Conservation (phyloP, 805 yeast genomes). For the Komagataella mondaviorum region DNA sequence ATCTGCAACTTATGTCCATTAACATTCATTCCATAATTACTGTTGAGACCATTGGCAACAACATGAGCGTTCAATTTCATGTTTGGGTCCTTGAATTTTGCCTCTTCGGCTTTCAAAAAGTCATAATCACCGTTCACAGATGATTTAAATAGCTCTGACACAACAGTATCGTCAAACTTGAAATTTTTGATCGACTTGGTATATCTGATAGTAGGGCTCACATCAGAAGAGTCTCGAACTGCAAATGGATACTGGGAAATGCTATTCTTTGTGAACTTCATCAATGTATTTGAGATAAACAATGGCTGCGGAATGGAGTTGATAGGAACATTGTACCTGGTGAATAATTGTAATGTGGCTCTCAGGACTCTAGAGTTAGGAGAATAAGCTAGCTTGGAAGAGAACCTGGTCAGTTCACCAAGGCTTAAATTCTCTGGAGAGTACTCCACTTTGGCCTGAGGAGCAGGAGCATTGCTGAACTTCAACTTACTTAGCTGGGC, state of each 20-base stretch:
- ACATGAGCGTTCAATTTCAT: conserved; percentile 4
- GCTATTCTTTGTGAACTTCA: background rate
- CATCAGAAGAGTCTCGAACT: background rate
- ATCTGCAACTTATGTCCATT: background rate
- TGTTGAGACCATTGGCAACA: conserved; percentile 5
- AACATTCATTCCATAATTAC: conserved; percentile 2
- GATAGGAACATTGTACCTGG: background rate
- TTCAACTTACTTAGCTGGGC: background rate
- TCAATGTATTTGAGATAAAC: background rate
- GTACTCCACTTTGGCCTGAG: background rate
- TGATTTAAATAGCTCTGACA: conserved; percentile 2
- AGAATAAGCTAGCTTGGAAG: conserved; percentile 1
- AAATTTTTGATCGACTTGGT: conserved; percentile 1
- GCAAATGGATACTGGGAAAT: background rate
- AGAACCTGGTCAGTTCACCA: background rate
- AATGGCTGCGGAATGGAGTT: background rate
- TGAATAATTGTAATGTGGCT: conserved; percentile 1
- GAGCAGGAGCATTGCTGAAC: background rate
- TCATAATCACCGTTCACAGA: conserved; percentile 5
- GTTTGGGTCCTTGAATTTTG: conserved; percentile 3
- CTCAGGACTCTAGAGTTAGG: conserved; percentile 1
- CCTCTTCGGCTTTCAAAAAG: conserved; percentile 2
- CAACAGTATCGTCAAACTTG: conserved; percentile 3
- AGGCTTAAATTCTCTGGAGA: background rate
- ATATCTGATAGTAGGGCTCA: background rate